A percentile compares a stretch with the other conserved stretches of the same genome.
Evolutionary conservation across 495 filamentous ascomycete genomes (phyloP).

Genomic region (Saxophila tyrrhenica): DNA sequence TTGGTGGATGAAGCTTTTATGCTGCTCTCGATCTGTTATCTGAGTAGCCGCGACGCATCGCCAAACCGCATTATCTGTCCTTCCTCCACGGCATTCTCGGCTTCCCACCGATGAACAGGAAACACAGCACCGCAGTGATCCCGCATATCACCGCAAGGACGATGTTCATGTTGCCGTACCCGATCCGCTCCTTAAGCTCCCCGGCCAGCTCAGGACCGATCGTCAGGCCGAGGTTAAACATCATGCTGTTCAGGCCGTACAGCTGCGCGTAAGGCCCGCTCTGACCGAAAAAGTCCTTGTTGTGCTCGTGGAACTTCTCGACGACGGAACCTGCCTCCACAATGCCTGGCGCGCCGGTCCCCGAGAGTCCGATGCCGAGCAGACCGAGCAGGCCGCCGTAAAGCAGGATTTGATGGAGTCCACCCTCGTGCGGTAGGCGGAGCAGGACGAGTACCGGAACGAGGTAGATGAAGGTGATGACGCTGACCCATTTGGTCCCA

Average conservation of each 20-base stretch:
- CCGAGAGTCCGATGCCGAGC: conserved; percentile 38
- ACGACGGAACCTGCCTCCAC: conserved; percentile 28
- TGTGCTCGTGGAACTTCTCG: conserved; percentile 31
- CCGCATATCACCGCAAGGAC: conserved; percentile 37
- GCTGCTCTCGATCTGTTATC: neutral
- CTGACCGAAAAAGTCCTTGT: conserved; percentile 35
- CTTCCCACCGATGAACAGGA: conserved; percentile 39
- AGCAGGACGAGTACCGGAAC: conserved; percentile 41
- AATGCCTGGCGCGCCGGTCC: conserved; percentile 36
- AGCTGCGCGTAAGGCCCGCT: conserved; percentile 47
- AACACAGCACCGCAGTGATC: conserved; percentile 35
- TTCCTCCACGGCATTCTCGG: conserved; percentile 19
- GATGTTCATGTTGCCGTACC: conserved; percentile 49
- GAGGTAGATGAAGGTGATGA: conserved; percentile 38
- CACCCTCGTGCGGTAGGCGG: conserved; percentile 34
- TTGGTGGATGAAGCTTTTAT: conserved; percentile 8
- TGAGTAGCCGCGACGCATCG: neutral
- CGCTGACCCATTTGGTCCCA: conserved; percentile 40
- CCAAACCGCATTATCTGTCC: neutral
- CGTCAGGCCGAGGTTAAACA: conserved; percentile 42
- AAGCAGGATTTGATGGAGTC: conserved; percentile 28
- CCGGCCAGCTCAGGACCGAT: conserved; percentile 41
- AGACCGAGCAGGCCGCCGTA: conserved; percentile 39
- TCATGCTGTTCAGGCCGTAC: conserved; percentile 44
- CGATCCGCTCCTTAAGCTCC: conserved; percentile 36